These are phyloP conservation scores for Graphiopsis chlorocephala DNA, from an alignment of 2,329 filamentous ascomycete species.

Conservation along the genomic window DNA sequence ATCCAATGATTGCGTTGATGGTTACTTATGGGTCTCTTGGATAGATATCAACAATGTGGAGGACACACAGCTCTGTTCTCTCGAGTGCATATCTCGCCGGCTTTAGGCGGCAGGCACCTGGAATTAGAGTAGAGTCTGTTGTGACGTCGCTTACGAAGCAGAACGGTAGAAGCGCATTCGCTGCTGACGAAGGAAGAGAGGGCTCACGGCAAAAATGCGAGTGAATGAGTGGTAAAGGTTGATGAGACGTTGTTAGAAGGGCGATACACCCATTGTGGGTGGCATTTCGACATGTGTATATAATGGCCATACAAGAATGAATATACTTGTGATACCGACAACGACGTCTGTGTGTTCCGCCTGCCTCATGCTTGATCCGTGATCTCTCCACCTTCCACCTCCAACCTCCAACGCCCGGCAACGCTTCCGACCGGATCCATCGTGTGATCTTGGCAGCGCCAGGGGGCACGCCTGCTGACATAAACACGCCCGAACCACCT, in stretches of 20 bases:
- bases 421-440: constrained; percentile 1
- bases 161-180: neutral
- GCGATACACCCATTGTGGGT: neutral
- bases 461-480: constrained; percentile 1
- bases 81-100: neutral
- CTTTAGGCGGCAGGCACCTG: neutral
- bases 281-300: neutral
- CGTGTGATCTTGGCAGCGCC: neutral
- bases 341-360: neutral
- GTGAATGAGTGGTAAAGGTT: neutral
- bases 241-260: neutral
- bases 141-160: neutral
- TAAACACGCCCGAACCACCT: neutral
- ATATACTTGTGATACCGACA: neutral
- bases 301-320: neutral
- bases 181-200: neutral
- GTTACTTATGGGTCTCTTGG: neutral
- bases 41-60: neutral
- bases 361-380: neutral
- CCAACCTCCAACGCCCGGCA: neutral
- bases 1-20: neutral
- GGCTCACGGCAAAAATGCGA: neutral
- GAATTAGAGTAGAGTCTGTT: neutral
- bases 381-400: neutral
- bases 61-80: neutral